Conservation (phyloP, 2,329 filamentous ascomycete species). For the Aspergillus arachidicola region DNA sequence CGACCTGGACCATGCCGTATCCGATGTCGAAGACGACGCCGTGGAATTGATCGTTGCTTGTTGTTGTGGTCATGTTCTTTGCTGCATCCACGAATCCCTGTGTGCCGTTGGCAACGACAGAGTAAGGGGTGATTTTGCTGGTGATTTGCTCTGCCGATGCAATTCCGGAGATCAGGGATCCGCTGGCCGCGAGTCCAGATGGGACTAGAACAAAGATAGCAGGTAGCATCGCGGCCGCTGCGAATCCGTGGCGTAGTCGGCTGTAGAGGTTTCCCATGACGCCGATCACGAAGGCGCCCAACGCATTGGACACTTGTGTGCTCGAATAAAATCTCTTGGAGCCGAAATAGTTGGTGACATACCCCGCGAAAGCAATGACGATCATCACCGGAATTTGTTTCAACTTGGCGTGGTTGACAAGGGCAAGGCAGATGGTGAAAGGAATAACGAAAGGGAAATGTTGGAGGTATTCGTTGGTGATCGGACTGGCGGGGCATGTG, state of each 20-base stretch:
- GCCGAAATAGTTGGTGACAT: conserved; percentile 77
- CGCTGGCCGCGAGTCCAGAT: conserved; percentile 61
- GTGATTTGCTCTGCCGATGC: conserved; percentile 59
- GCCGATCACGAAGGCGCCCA: conserved; percentile 79
- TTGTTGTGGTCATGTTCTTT: conserved; percentile 24
- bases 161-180: conserved; percentile 61
- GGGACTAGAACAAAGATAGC: conserved; percentile 78
- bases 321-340: conserved; percentile 69
- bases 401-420: conserved; percentile 83
- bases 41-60: conserved; percentile 20
- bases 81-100: conserved; percentile 34
- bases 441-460: conserved; percentile 74
- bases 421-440: conserved; percentile 74
- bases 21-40: conserved; percentile 48
- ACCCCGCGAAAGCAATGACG: conserved; percentile 72
- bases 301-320: conserved; percentile 74
- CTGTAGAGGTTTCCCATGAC: conserved; percentile 80
- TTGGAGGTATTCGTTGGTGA: conserved; percentile 50
- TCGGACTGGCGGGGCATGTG: conserved; percentile 54
- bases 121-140: conserved; percentile 31
- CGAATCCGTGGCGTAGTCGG: conserved; percentile 72
- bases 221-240: conserved; percentile 82
- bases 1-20: conserved; percentile 53
- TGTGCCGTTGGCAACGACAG: conserved; percentile 49
- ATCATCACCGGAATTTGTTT: conserved; percentile 79